Evolutionary conservation across 2,329 filamentous ascomycete genomes (phyloP), one percentile per base, ranked within the genome.

Genomic region (Phialophora tarda): DNA sequence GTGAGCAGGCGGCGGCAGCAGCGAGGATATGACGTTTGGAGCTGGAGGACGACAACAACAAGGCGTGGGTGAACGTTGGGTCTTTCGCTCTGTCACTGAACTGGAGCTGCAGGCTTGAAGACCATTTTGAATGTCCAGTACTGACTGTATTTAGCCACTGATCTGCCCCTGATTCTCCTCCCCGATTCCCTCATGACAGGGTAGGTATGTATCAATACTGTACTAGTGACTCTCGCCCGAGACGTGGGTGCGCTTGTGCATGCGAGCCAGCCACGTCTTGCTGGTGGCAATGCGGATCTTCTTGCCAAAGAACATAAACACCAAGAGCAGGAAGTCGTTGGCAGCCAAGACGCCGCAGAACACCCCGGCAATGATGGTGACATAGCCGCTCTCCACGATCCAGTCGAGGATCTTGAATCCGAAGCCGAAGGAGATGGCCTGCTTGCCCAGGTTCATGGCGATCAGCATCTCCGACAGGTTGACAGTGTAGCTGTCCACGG

Each of bases 401-500:
- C 83, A 86, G 64, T 84, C 79, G 17, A 85, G 74, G 59, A 85
- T 75, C 63, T 84, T 78, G 59, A 82, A 75, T 3, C 82, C 81
- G 74, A 85, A 81, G 1, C 82, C 83, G 67, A 85, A 86, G 63
- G 80, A 83, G 59, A 85, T 84, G 2, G 83, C 82, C 74, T 85
- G 83, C 73, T 85, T 85, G 11, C 84, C 84, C n/a, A 86, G 72
- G 69, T 85, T 85, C 80, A 85, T 85, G 2, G 83, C 83, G 66
- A 86, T 88, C 11, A 88, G 80, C 85, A 88, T 87, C 76, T 88
- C 86, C 26, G 82, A 83, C n/a, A 85, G 84, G 69, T 87, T 86
- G 38, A 82, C 79, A 23, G 82, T 83, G 74, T 88, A 86, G 60
- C 81, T 83, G 72, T 88, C 86, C 44, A 88, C 83, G 1, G 86